Percentiles rank a stretch among this genome's conserved stretches.
phyloP scores from a whole-genome alignment of 2,329 filamentous ascomycete species.

The Aspergillus bombycis region DNA sequence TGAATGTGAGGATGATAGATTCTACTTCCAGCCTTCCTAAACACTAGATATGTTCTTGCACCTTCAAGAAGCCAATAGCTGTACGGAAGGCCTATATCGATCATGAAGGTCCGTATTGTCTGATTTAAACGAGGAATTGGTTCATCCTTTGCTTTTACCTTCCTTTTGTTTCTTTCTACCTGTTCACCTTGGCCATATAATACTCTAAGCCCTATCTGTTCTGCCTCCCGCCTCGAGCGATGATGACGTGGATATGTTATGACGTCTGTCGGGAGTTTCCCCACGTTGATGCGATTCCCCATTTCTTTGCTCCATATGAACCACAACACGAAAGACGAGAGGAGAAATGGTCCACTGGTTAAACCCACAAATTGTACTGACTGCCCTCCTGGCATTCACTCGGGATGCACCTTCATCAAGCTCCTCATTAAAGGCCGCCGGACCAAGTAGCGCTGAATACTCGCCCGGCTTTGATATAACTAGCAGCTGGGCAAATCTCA shows the following conservation, averaged over 20 bases:
- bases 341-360: background rate
- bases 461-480: constrained; percentile 37
- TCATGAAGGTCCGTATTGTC: too few relatives aligned
- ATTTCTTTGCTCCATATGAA: background rate
- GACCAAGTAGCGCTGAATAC: constrained; percentile 29
- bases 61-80: too few relatives aligned
- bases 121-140: too few relatives aligned
- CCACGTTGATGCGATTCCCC: background rate
- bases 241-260: background rate
- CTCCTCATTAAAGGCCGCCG: constrained; percentile 8
- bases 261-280: background rate
- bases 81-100: too few relatives aligned
- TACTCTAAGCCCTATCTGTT: too few relatives aligned
- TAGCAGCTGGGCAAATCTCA: constrained; percentile 35
- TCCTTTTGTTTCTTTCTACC: too few relatives aligned
- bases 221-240: too few relatives aligned
- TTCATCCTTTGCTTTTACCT: too few relatives aligned
- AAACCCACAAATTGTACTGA: background rate
- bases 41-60: too few relatives aligned
- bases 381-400: constrained; percentile 1
- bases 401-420: background rate
- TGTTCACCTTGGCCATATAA: too few relatives aligned
- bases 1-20: too few relatives aligned
- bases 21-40: too few relatives aligned
- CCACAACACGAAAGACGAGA: background rate